Conservation (phyloP, 164 flowering plant species). For the Umbellularia californica region DNA sequence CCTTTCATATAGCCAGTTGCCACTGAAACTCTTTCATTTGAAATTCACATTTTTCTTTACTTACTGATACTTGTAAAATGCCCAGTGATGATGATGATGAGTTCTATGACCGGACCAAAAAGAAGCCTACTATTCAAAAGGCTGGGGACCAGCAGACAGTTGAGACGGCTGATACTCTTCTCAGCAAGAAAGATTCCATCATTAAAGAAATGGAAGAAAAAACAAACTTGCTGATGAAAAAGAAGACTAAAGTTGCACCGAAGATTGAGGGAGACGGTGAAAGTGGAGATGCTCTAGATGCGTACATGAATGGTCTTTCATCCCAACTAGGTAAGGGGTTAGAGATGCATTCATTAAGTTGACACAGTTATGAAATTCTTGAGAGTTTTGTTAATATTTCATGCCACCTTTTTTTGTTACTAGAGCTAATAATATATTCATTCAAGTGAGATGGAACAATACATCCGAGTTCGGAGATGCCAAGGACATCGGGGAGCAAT, state of each 20-base stretch:
- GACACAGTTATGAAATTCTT: not conserved
- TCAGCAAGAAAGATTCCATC: slow-evolving; percentile 80
- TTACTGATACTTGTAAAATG: not conserved
- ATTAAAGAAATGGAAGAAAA: slow-evolving; percentile 64
- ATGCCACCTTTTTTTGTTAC: not conserved
- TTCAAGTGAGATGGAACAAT: too few relatives aligned
- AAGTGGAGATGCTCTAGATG: slow-evolving; percentile 84
- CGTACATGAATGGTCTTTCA: slow-evolving; percentile 89
- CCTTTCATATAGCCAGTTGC: not conserved
- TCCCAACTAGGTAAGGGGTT: slow-evolving; percentile 63
- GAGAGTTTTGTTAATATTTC: not conserved
- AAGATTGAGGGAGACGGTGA: slow-evolving; percentile 33
- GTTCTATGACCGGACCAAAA: slow-evolving; percentile 89
- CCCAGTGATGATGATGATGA: slow-evolving; percentile 97
- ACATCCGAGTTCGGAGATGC: too few relatives aligned
- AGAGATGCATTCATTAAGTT: not conserved
- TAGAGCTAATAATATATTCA: too few relatives aligned
- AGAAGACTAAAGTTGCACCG: slow-evolving; percentile 41
- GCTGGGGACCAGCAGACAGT: slow-evolving; percentile 46
- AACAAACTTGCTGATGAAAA: slow-evolving; percentile 38
- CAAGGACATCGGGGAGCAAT: too few relatives aligned
- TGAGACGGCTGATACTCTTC: slow-evolving; percentile 93
- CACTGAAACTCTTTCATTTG: not conserved
- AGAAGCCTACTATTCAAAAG: slow-evolving; percentile 40
- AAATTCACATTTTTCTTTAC: not conserved